Evolutionary conservation across 345 rosid species (phyloP), one percentile per base, ranked within the genome.

Genomic region (Moricandia moricandioides): DNA sequence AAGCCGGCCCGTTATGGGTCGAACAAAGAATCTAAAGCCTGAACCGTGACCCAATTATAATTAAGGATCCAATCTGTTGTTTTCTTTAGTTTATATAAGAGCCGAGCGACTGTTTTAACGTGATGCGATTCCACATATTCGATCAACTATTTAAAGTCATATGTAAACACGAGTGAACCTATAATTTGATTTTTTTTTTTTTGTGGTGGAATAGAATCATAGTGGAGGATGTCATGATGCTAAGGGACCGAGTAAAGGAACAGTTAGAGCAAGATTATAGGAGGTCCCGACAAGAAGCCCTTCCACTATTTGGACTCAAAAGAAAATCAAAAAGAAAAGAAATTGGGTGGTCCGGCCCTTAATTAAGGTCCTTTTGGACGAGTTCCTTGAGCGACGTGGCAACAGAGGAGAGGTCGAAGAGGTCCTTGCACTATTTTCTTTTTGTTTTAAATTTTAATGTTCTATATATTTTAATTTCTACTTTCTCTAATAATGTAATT

Each of bases 231-330:
- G 2, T 21, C 24, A 34, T 43, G 49, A 73, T 65, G 24, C 8
- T 43, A 57, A 67, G 18, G 54, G 78, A 58, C 62, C 62, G 35
- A 58, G 72, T 67, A 59, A 47, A 67, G 35, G 30, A 67, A 80
- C 11, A 65, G n/a, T 40, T 76, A n/a, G n/a, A n/a, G n/a, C n/a
- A n/a, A n/a, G n/a, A n/a, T n/a, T n/a, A n/a, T n/a, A n/a, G n/a
- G n/a, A n/a, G n/a, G n/a, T n/a, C n/a, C n/a, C n/a, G n/a, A n/a
- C n/a, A n/a, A n/a, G n/a, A n/a, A n/a, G n/a, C n/a, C n/a, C n/a
- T n/a, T n/a, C n/a, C n/a, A n/a, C n/a, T n/a, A n/a, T n/a, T n/a
- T n/a, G n/a, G n/a, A n/a, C n/a, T n/a, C n/a, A n/a, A n/a, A n/a
- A n/a, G n/a, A n/a, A n/a, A n/a, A n/a, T n/a, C n/a, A n/a, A n/a